phyloP scores from a whole-genome alignment of 2,329 filamentous ascomycete species.

The Aspergillus puulaauensis region DNA sequence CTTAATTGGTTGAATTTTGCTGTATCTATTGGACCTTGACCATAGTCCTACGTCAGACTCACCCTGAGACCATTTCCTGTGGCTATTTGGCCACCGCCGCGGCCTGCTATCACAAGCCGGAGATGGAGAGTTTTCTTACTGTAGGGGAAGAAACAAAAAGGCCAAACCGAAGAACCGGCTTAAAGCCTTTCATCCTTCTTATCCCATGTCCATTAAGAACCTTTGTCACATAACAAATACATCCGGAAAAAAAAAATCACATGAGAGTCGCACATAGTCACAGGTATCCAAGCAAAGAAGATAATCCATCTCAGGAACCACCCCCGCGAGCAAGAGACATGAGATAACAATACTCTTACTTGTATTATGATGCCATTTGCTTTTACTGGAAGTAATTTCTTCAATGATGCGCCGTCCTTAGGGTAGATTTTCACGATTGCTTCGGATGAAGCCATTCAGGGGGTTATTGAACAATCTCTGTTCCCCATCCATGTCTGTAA shows the following conservation, averaged over 20 bases:
- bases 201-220: conserved; percentile 3
- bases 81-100: conserved; percentile 1
- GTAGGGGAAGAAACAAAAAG: background rate
- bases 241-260: conserved; percentile 10
- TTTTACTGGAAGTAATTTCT: too few relatives aligned
- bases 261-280: conserved; percentile 13
- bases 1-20: conserved; percentile 15
- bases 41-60: conserved; percentile 17
- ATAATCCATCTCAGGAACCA: background rate
- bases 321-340: background rate
- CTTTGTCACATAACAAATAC: conserved; percentile 20
- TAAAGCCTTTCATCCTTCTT: background rate
- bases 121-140: conserved; percentile 1
- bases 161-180: background rate
- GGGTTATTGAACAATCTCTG: background rate
- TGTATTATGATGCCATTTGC: background rate
- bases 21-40: conserved; percentile 14
- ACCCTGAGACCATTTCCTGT: conserved; percentile 15
- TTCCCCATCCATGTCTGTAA: conserved; percentile 3
- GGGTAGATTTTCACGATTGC: background rate
- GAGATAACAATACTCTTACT: background rate
- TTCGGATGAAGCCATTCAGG: background rate
- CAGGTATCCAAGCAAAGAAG: conserved; percentile 8
- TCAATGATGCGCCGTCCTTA: background rate
- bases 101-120: conserved; percentile 4